Evolutionary conservation across 2,329 filamentous ascomycete genomes (phyloP), one percentile per base, ranked within the genome.

Genomic region (Samsoniella hepiali): DNA sequence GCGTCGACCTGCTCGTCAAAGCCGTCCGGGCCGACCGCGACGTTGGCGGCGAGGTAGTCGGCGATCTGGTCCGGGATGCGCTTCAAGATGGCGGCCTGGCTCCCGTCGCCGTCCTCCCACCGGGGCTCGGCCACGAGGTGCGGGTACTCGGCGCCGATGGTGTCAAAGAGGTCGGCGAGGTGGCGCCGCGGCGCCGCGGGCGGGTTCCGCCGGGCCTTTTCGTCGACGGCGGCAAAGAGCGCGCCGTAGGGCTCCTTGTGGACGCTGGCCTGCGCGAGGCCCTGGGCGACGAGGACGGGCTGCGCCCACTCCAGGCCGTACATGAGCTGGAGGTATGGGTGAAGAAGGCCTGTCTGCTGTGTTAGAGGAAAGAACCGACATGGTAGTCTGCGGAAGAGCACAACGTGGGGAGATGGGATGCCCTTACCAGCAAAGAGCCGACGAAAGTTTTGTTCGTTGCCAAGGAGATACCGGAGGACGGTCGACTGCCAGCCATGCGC

Each of bases 281-380:
- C 92, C 76, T 94, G 86, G 6, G 92, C 91, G 34, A 97, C 82
- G 64, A 96, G 87, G 44, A 90, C 90, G 2, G 91, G 91, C 71
- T 96, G 91, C 10, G 83, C 74, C 78, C 92, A 96, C 72, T 96
- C 92, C 42, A 97, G 72, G 5, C 90, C 93, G 71, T 92, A 96
- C 56, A 92, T 90, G 27, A 96, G 82, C 72, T 96, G 91, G 66
- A 97, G 93, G 17, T 95, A 77, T 2, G 92, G 91, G 71, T 96
- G 91, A 2, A 93, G 69, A 66, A 94, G 83, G 0, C 90, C 87
- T 83, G 68, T n/a, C 42, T 29, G 27, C 47, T 22, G 44, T 54
- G 31, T 17, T 6, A 31, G 27, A 69, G 60, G 3, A 68, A 27
- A 49, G 45, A 22, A 44, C n/a, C 1, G 38, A 38, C 3, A 11